These are phyloP conservation scores for Trichosanthes cucumerina DNA, from an alignment of 306 rosid genomes.

Conservation along the genomic window DNA sequence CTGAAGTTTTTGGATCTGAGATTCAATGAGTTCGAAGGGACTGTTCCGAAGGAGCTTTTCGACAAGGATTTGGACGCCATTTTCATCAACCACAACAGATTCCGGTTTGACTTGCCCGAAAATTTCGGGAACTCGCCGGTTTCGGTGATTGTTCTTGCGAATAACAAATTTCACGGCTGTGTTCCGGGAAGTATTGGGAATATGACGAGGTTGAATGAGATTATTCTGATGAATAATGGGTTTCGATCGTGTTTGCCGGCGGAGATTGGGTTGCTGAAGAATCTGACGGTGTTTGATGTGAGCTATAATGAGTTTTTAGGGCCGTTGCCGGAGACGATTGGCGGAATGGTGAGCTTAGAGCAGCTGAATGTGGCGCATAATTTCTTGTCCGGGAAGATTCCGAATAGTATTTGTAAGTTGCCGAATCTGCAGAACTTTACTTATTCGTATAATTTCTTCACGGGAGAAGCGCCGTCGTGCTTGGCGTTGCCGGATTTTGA, in stretches of 20 bases:
- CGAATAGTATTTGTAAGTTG: constrained; percentile 49
- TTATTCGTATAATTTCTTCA: constrained; percentile 63
- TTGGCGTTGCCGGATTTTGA: constrained; percentile 36
- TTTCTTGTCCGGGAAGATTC: constrained; percentile 68
- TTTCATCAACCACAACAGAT: constrained; percentile 72
- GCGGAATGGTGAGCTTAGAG: constrained; percentile 49
- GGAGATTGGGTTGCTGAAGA: constrained; percentile 67
- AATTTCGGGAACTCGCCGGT: constrained; percentile 96
- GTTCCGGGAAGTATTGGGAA: constrained; percentile 79
- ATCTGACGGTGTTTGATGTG: constrained; percentile 78
- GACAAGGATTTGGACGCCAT: constrained; percentile 85
- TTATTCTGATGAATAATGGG: constrained; percentile 62
- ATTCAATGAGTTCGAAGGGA: constrained; percentile 91
- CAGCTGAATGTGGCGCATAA: constrained; percentile 91
- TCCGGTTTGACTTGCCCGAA: constrained; percentile 57
- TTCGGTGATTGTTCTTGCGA: constrained; percentile 81
- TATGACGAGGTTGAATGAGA: constrained; percentile 69
- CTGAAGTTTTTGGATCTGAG: constrained; percentile 92
- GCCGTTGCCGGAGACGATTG: constrained; percentile 50
- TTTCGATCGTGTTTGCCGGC: constrained; percentile 69
- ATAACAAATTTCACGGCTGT: constrained; percentile 83
- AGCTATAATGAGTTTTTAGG: constrained; percentile 75
- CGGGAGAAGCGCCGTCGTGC: constrained; percentile 76
- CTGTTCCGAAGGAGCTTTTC: constrained; percentile 74
- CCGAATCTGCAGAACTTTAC: constrained; percentile 78